These are phyloP conservation scores for Kwoniella bestiolae DNA, from an alignment of 768 basidiomycete genomes.

Conservation along the genomic window DNA sequence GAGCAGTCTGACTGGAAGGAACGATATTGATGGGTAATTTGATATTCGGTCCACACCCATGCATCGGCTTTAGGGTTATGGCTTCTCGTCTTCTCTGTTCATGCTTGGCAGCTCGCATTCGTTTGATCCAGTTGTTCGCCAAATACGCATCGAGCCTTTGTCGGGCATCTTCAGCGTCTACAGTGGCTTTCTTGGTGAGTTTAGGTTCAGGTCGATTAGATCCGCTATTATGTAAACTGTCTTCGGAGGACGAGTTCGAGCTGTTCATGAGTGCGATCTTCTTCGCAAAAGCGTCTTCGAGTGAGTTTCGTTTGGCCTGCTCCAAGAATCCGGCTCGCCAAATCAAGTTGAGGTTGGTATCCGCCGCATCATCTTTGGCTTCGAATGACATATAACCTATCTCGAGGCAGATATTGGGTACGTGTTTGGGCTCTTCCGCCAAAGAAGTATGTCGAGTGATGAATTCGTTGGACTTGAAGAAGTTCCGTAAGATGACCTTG, in stretches of 20 bases:
- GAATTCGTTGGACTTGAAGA: slow-evolving; percentile 64
- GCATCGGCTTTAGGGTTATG: slow-evolving; percentile 62
- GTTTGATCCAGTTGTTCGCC: slow-evolving; percentile 72
- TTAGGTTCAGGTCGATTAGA: not conserved
- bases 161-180: slow-evolving; percentile 74
- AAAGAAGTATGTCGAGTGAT: slow-evolving; percentile 66
- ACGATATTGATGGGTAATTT: slow-evolving; percentile 58
- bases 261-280: slow-evolving; percentile 70
- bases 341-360: slow-evolving; percentile 73
- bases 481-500: slow-evolving; percentile 69
- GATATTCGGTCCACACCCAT: slow-evolving; percentile 27
- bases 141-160: slow-evolving; percentile 71
- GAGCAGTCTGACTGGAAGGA: slow-evolving; percentile 59
- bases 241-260: slow-evolving; percentile 6
- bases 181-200: slow-evolving; percentile 58
- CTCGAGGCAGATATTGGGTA: slow-evolving; percentile 68
- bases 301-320: slow-evolving; percentile 69
- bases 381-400: slow-evolving; percentile 73
- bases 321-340: slow-evolving; percentile 75
- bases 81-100: slow-evolving; percentile 64
- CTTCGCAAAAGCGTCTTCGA: slow-evolving; percentile 78
- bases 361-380: slow-evolving; percentile 81
- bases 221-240: not conserved
- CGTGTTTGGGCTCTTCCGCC: slow-evolving; percentile 71
- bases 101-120: slow-evolving; percentile 62